phyloP scores from a whole-genome alignment of 169 alveolate species.

The Plasmodium inui region DNA sequence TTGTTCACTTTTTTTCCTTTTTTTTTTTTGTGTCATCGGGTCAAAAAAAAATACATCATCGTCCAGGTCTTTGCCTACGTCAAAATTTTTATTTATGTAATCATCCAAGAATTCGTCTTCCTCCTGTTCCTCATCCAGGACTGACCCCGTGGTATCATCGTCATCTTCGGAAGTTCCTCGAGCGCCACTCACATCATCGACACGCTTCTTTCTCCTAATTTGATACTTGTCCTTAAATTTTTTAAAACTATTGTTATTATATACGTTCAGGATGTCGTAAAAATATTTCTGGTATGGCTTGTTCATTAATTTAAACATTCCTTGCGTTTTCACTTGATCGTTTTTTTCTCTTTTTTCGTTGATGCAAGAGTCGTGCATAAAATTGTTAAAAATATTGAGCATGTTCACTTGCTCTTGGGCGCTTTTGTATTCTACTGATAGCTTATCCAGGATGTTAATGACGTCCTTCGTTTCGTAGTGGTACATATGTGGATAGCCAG shows the following conservation, averaged over 20 bases:
- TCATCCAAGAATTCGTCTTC: constrained; percentile 62
- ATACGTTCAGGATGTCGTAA: constrained; percentile 28
- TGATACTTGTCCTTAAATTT: constrained; percentile 62
- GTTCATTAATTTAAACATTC: constrained; percentile 23
- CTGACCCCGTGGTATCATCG: constrained; percentile 14
- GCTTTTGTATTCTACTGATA: constrained; percentile 37
- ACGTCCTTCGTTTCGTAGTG: constrained; percentile 14
- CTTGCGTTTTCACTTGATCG: background rate
- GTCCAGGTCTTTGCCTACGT: constrained; percentile 33
- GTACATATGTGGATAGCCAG: background rate
- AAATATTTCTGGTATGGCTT: constrained; percentile 62
- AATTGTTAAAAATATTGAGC: constrained; percentile 28
- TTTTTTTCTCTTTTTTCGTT: constrained; percentile 4
- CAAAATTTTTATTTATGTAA: constrained; percentile 43
- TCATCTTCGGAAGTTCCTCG: background rate
- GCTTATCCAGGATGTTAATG: constrained; percentile 32
- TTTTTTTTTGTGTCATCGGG: background rate
- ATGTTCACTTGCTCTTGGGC: constrained; percentile 27
- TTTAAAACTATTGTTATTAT: constrained; percentile 64
- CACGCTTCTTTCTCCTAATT: constrained; percentile 13
- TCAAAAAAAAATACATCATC: background rate
- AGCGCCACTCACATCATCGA: background rate
- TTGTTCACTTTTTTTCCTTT: constrained; percentile 45
- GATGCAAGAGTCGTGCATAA: constrained; percentile 42
- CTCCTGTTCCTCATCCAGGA: constrained; percentile 57